Evolutionary conservation across 768 basidiomycete genomes (phyloP), one percentile per base, ranked within the genome.

Genomic region (Dentipellis fragilis): DNA sequence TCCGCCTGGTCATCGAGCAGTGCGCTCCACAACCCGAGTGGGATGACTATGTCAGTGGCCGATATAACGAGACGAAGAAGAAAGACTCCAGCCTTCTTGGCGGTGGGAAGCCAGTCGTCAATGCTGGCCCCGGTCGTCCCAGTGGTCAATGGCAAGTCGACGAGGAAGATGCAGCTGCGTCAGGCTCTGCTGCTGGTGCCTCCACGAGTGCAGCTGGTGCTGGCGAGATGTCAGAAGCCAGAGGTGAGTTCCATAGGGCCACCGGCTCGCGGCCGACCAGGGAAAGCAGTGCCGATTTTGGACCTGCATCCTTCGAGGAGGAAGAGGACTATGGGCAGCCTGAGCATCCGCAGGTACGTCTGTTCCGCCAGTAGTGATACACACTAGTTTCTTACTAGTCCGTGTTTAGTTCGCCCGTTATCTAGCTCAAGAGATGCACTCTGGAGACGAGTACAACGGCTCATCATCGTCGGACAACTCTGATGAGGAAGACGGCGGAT

Each of bases 11-110:
- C 55, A 79, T 96, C 57, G 75, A 79, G 47, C 73, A 75, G 49
- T 83, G 80, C 58, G 85, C 87, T 34, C 89, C 89, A 3, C 82
- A 86, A 49, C 80, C 80, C 2, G 81, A 83, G 48, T 99, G 96
- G 96, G 85, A 92, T 55, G 80, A 86, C 38, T 99, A 93, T 61
- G 91, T 97, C 40, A 81, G 78, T 2, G 90, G 89, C 5, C 73
- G 89, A 37, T 91, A 93, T 62, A 78, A 80, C 38, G 93, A 96
- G 68, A 89, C 92, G 10, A 92, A 92, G 72, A 80, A 79, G 59
- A 82, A 84, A 40, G 93, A 97, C 64, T 79, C 76, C 12, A 80
- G 80, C 59, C 75, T 88, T 9, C 78, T 98, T 14, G 94, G 93
- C 3, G 95, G 93, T 16, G 89, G 89, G 6, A 90, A 88, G 67